Evolutionary conservation across 1,284 basidiomycete genomes (phyloP).

Genomic region (Irpex lacteus): DNA sequence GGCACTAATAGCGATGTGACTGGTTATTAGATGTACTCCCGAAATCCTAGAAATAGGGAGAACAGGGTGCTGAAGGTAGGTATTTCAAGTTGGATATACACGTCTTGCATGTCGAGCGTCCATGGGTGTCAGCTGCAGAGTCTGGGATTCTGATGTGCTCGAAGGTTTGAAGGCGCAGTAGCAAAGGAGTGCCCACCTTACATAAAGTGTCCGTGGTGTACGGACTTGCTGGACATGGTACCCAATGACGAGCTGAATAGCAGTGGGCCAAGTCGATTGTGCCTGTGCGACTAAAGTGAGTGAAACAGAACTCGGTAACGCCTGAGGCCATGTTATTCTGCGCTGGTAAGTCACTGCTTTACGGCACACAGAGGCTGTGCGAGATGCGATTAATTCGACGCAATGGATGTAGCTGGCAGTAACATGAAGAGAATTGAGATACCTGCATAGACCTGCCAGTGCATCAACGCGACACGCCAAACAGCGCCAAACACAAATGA

Average conservation of each 20-base stretch:
- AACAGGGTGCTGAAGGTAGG: too few species aligned
- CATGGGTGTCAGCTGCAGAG: not conserved
- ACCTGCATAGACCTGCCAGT: too few species aligned
- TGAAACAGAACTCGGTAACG: not conserved
- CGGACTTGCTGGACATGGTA: not conserved
- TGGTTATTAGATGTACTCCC: not conserved
- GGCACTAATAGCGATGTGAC: not conserved
- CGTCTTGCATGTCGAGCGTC: not conserved
- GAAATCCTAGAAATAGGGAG: not conserved
- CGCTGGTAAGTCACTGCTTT: too few species aligned
- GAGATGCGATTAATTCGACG: too few species aligned
- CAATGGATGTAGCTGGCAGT: too few species aligned
- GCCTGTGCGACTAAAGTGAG: not conserved
- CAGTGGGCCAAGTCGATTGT: not conserved
- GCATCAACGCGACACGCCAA: not conserved
- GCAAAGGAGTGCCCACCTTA: not conserved
- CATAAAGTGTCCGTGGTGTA: not conserved
- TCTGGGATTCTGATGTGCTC: not conserved
- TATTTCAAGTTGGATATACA: too few species aligned
- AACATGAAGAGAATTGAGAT: too few species aligned
- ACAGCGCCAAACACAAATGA: not conserved
- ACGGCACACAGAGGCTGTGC: not conserved
- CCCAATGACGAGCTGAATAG: not conserved
- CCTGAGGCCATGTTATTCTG: too few species aligned
- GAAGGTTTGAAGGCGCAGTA: not conserved